Percentiles rank a stretch among this genome's conserved stretches.
These are phyloP conservation scores for Phytophthora parvispora DNA, from an alignment of 352 stramenopile genomes.

Conservation along the genomic window DNA sequence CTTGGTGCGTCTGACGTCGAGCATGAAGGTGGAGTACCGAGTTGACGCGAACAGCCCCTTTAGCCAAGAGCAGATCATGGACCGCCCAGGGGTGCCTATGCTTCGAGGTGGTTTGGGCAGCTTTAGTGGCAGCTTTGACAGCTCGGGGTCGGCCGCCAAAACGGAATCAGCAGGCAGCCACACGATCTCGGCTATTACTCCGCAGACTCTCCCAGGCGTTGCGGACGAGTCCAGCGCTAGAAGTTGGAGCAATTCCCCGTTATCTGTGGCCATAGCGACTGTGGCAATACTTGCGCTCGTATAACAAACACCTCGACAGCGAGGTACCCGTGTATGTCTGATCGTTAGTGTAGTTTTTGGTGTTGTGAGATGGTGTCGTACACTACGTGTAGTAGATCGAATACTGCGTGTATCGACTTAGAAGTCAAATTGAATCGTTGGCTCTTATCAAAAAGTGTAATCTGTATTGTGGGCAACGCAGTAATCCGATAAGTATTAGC, in stretches of 20 bases:
- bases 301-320: neutral
- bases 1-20: conserved; percentile 42
- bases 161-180: conserved; percentile 1
- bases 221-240: neutral
- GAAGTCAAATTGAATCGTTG: neutral
- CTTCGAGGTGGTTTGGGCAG: conserved; percentile 10
- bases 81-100: conserved; percentile 6
- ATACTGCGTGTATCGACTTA: neutral
- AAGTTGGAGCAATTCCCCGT: neutral
- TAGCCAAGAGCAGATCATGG: conserved; percentile 35
- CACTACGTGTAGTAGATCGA: neutral
- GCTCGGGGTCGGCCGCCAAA: neutral
- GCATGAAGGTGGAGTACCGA: conserved; percentile 62
- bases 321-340: neutral
- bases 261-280: neutral
- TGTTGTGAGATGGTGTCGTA: neutral
- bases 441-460: neutral
- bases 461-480: neutral
- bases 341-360: neutral
- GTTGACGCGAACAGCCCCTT: conserved; percentile 20
- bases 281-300: neutral
- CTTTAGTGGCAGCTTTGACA: neutral
- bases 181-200: conserved; percentile 1
- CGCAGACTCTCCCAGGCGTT: conserved; percentile 5
- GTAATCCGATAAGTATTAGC: neutral